Evolutionary conservation across 441 rosid genomes (phyloP).

Genomic region (Pelargonium hybrid): DNA sequence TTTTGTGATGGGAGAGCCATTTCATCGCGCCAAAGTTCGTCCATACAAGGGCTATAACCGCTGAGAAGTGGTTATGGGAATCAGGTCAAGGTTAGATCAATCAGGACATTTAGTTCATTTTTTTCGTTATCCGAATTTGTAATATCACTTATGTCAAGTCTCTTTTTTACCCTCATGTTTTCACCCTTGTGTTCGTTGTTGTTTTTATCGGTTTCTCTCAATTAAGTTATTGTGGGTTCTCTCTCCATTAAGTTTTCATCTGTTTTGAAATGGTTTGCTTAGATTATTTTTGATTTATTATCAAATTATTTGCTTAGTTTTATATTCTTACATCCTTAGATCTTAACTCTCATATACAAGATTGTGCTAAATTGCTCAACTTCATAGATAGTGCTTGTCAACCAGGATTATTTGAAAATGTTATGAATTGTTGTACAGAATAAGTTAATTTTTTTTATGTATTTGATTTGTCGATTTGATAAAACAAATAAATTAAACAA

Average conservation of each 20-base stretch:
- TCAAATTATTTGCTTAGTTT: conserved; percentile 2
- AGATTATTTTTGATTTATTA: background rate
- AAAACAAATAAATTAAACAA: no score
- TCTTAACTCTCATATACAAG: no score
- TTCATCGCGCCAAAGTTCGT: background rate
- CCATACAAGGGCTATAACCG: background rate
- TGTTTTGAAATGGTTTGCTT: background rate
- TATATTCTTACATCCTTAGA: background rate
- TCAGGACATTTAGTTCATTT: background rate
- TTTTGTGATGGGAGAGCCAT: background rate
- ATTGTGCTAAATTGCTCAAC: no score
- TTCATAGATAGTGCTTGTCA: no score
- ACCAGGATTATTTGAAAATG: no score
- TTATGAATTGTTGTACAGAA: no score
- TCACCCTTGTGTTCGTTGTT: background rate
- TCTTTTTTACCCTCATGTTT: background rate
- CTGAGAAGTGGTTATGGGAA: background rate
- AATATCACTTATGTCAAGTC: background rate
- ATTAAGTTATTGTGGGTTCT: background rate
- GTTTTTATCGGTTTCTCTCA: background rate
- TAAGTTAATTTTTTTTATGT: no score
- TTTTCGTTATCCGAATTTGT: background rate
- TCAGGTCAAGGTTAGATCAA: background rate
- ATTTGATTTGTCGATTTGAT: no score
- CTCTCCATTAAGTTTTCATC: background rate